Evolutionary conservation across 2,329 filamentous ascomycete genomes (phyloP), one percentile per base, ranked within the genome.

Genomic region (Neonectria hederae): DNA sequence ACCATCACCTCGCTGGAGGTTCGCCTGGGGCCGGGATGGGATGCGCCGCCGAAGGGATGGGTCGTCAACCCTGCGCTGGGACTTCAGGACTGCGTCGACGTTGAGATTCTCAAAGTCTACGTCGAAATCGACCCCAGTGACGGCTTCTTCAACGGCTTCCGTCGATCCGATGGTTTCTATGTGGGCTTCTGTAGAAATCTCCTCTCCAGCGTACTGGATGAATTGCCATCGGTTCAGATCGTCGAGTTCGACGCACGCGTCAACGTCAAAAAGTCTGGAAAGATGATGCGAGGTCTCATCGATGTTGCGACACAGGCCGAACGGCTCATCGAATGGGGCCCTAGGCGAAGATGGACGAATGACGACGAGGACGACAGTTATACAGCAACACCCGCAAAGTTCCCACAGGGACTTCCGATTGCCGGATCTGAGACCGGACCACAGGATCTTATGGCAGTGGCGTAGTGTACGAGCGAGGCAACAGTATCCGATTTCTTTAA

Each of bases 111-210:
- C 52, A 87, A 84, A 26, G 85, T 94, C 11, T 92, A 92, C 72
- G 87, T 93, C 24, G 88, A 94, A 76, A 87, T 86, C 67, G 92
- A 94, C 72, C 91, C 92, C 0, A 91, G 88, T 56, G 85, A 90
- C 69, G 83, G 82, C 28, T 80, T 88, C 21, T 93, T 92, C 71
- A 86, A 87, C 59, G 91, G 90, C 0, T 94, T 91, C 71, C 85
- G 90, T 14, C 84, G 85, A 26, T 83, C 84, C 1, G 85, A 89
- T 26, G 87, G 89, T 1, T 93, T 91, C 67, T 94, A 92, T 73
- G 91, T 92, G 64, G 77, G 77, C 5, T 94, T 93, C 72, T 89
- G 86, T 26, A 80, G 83, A 11, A 78, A 81, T 2, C 77, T 94
- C 28, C 74, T 94, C 7, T 77, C 79, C 4, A 82, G 80, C 8